Percentiles rank a stretch among this genome's conserved stretches.
phyloP scores from a whole-genome alignment of 768 basidiomycete genomes.

The Chlorophyllum brunneum region DNA sequence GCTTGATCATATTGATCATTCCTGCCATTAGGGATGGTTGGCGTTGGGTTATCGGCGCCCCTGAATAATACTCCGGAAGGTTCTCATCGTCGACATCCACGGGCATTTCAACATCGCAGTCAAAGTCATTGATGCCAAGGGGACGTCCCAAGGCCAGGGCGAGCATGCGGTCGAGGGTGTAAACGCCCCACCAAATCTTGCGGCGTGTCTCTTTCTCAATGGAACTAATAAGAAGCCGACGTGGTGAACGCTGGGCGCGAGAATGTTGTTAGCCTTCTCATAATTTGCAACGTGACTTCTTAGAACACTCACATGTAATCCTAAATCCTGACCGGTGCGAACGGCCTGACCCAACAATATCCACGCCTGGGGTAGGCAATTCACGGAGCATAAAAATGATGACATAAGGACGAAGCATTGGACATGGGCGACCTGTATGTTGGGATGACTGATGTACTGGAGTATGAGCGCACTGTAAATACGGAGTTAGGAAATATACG shows the following conservation, averaged over 20 bases:
- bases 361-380: slow-evolving; percentile 94
- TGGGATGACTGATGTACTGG: slow-evolving; percentile 89
- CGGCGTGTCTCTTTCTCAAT: slow-evolving; percentile 87
- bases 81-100: slow-evolving; percentile 80
- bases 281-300: slow-evolving; percentile 11
- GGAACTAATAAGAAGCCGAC: slow-evolving; percentile 61
- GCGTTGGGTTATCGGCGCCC: slow-evolving; percentile 50
- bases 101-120: slow-evolving; percentile 87
- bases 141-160: slow-evolving; percentile 88
- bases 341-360: slow-evolving; percentile 88
- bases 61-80: slow-evolving; percentile 67
- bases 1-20: slow-evolving; percentile 64
- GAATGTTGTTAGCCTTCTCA: slow-evolving; percentile 16
- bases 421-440: slow-evolving; percentile 81
- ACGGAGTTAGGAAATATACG: slow-evolving; percentile 15
- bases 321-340: slow-evolving; percentile 85
- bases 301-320: slow-evolving; percentile 71
- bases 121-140: slow-evolving; percentile 82
- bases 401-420: slow-evolving; percentile 89
- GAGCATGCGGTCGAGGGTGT: slow-evolving; percentile 87
- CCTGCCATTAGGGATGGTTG: slow-evolving; percentile 78
- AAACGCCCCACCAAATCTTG: slow-evolving; percentile 95
- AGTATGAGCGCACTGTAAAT: slow-evolving; percentile 72
- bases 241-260: slow-evolving; percentile 67
- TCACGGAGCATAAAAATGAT: slow-evolving; percentile 88